A percentile compares a stretch with the other conserved stretches of the same genome.
These are phyloP conservation scores for Cyclostephanos tholiformis DNA, from an alignment of 108 stramenopile genomes.

Conservation along the genomic window DNA sequence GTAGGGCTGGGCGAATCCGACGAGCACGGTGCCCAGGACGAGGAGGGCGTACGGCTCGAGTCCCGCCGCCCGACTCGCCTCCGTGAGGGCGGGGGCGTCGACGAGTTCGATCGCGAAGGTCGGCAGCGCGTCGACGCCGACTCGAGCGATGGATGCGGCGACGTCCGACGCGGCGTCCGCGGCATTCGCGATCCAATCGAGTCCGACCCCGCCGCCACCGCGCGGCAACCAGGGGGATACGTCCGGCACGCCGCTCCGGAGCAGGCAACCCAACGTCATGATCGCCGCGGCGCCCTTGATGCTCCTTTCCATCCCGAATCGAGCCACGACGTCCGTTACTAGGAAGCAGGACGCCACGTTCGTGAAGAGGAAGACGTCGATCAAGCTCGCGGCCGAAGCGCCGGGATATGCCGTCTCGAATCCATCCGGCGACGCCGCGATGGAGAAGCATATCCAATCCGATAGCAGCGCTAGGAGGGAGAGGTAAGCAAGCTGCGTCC, in stretches of 20 bases:
- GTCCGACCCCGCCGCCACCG: not conserved
- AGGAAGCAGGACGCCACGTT: constrained; percentile 55
- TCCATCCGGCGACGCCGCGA: constrained; percentile 46
- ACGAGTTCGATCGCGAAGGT: constrained; percentile 32
- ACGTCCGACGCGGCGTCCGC: constrained; percentile 11
- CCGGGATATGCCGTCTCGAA: constrained; percentile 50
- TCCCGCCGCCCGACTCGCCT: constrained; percentile 28
- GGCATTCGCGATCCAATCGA: not conserved
- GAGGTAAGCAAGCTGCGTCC: constrained; percentile 50
- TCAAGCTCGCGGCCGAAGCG: constrained; percentile 33
- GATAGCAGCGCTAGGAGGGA: constrained; percentile 54
- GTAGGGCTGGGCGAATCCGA: constrained; percentile 59
- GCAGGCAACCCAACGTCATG: constrained; percentile 49
- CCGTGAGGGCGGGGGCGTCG: constrained; percentile 27
- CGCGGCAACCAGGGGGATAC: constrained; percentile 6
- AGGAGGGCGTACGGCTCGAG: constrained; percentile 50
- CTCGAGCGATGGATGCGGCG: constrained; percentile 16
- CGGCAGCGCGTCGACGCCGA: constrained; percentile 37
- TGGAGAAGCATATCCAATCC: constrained; percentile 61
- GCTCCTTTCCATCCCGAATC: constrained; percentile 40
- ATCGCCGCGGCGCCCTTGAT: constrained; percentile 51
- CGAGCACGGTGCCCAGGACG: constrained; percentile 52
- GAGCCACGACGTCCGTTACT: constrained; percentile 51
- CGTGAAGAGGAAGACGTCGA: constrained; percentile 56
- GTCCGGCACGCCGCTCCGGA: constrained; percentile 45